Conservation (phyloP, 768 basidiomycete species). For the Cyclocybe aegerita region DNA sequence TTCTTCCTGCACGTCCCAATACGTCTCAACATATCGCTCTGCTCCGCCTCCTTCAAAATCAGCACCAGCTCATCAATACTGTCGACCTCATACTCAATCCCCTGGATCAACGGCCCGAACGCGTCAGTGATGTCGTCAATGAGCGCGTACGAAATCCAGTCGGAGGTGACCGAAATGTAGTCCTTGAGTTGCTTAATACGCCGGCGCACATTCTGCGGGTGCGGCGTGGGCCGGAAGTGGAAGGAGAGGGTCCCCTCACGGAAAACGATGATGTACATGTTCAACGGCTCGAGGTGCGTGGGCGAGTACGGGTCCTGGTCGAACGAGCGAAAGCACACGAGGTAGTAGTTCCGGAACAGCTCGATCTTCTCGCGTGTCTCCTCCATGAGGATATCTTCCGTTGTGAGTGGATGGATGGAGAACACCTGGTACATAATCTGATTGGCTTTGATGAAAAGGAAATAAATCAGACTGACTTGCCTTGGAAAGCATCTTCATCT, state of each 20-base stretch:
- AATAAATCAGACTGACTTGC: constrained; percentile 37
- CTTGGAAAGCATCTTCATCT: constrained; percentile 97
- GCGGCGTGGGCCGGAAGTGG: constrained; percentile 95
- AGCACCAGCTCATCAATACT: constrained; percentile 97
- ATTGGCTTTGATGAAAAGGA: background rate
- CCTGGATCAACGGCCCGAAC: constrained; percentile 97
- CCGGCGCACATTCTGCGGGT: constrained; percentile 96
- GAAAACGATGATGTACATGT: constrained; percentile 99
- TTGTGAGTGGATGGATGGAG: constrained; percentile 94
- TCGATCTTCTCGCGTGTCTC: constrained; percentile 99
- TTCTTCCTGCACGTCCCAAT: constrained; percentile 99
- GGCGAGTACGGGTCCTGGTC: constrained; percentile 98
- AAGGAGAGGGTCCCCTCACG: constrained; percentile 95
- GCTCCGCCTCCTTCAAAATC: constrained; percentile 93
- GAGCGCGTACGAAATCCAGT: constrained; percentile 99
- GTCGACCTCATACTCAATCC: constrained; percentile 99
- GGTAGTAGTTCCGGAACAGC: constrained; percentile 96
- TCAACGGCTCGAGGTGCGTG: constrained; percentile 94
- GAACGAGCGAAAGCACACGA: constrained; percentile 98
- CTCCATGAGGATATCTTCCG: constrained; percentile 99
- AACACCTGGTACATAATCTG: constrained; percentile 67
- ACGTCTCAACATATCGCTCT: constrained; percentile 95
- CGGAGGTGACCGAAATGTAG: constrained; percentile 97
- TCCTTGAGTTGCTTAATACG: constrained; percentile 99
- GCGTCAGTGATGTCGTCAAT: constrained; percentile 99